phyloP scores from a whole-genome alignment of 2,329 filamentous ascomycete species.

The Penicillium griseofulvum region DNA sequence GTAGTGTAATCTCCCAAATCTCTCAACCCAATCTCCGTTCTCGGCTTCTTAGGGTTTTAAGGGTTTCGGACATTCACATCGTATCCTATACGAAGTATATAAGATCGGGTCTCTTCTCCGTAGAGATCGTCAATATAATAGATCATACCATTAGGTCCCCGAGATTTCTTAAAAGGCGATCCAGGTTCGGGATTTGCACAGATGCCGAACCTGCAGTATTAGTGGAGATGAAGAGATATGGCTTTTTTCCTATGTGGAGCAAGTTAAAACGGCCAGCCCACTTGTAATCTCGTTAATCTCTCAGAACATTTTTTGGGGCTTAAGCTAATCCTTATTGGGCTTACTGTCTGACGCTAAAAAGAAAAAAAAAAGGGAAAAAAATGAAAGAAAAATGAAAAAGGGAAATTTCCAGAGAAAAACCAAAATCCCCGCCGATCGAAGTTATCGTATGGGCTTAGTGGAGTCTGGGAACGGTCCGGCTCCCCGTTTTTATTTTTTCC shows the following conservation, averaged over 20 bases:
- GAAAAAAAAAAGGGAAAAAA: neutral
- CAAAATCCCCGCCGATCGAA: conserved; percentile 21
- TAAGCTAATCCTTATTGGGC: neutral
- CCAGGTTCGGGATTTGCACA: conserved; percentile 19
- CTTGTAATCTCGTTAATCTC: conserved; percentile 8
- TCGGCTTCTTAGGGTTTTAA: conserved; percentile 1
- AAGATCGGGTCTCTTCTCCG: neutral
- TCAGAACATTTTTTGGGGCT: neutral
- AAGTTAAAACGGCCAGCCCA: conserved; percentile 14
- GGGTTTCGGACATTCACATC: neutral
- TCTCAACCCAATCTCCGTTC: neutral
- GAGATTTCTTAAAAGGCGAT: neutral
- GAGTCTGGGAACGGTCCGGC: conserved; percentile 25
- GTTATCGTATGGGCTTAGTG: conserved; percentile 12
- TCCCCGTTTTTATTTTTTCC: conserved; percentile 4
- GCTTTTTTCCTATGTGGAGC: conserved; percentile 12
- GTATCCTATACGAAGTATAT: too few relatives aligned
- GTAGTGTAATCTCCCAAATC: neutral
- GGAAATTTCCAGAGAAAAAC: neutral
- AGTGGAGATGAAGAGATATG: conserved; percentile 16
- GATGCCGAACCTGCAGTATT: conserved; percentile 2
- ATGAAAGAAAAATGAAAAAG: neutral
- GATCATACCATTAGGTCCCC: too few relatives aligned
- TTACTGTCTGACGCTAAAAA: neutral
- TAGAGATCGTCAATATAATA: neutral